Conservation (phyloP, 169 alveolate species). For the Plasmodium knowlesi region DNA sequence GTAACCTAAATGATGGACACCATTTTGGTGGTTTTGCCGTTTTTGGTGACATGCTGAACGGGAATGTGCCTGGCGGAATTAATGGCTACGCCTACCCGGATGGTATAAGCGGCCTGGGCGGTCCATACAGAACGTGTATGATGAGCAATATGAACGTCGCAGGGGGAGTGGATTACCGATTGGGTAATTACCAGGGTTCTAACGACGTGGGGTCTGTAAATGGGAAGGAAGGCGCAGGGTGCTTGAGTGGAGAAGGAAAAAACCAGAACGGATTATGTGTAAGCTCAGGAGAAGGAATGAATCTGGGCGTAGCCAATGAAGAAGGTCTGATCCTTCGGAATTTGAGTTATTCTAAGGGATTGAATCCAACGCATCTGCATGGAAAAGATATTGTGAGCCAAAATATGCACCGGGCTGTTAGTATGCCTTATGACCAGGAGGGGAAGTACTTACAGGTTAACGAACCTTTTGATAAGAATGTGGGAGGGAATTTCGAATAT, state of each 20-base stretch:
- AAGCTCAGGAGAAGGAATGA: background rate
- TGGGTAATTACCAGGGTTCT: background rate
- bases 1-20: background rate
- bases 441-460: background rate
- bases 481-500: background rate
- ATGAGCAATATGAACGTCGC: background rate
- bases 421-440: background rate
- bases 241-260: background rate
- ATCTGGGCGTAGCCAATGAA: background rate
- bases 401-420: background rate
- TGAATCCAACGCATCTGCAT: background rate
- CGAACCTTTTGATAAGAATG: background rate
- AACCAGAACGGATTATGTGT: background rate
- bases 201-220: background rate
- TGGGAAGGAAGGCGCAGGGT: background rate
- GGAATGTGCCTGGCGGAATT: background rate
- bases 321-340: background rate
- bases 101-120: background rate
- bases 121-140: background rate
- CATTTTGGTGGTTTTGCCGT: background rate
- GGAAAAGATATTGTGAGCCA: background rate
- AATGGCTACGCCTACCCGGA: background rate
- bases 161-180: background rate
- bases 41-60: background rate
- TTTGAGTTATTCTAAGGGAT: background rate